phyloP scores from a whole-genome alignment of 139 green algal species.

The Tetradesmus lagerheimii region DNA sequence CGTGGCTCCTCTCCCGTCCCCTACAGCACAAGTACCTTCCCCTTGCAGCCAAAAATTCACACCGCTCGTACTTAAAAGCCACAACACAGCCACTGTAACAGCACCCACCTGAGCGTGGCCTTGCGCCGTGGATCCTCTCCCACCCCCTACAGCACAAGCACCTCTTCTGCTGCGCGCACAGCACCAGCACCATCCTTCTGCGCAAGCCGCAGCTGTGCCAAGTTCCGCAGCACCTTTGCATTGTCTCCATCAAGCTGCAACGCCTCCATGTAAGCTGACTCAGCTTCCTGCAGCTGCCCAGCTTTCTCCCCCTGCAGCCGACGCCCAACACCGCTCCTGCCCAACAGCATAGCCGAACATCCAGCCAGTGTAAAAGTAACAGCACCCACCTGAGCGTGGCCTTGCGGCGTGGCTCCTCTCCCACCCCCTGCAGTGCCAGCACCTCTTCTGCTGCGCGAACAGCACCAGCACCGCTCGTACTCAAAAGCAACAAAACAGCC shows the following conservation, averaged over 20 bases:
- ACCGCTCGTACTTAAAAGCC: no score
- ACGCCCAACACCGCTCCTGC: no score
- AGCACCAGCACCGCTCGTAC: no score
- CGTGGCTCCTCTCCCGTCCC: no score
- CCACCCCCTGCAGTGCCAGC: not conserved
- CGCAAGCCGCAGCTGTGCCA: conserved; percentile 14
- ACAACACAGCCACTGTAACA: no score
- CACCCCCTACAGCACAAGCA: not conserved
- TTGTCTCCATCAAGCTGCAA: conserved; percentile 38
- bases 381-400: not conserved
- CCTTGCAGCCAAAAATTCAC: no score
- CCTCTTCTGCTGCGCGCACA: not conserved
- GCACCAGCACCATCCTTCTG: not conserved
- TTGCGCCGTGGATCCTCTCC: not conserved
- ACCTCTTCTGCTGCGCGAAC: no score
- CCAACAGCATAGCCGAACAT: no score
- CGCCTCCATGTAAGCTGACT: conserved; percentile 26
- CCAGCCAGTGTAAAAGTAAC: no score
- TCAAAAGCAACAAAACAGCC: no score
- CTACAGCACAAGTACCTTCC: no score
- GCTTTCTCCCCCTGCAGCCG: no score
- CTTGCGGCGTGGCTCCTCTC: not conserved
- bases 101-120: not conserved
- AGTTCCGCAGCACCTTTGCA: conserved; percentile 29
- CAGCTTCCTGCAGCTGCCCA: not conserved